Evolutionary conservation across 2,329 filamentous ascomycete species (phyloP).

Genomic region (Chaetomiaceae sp.): DNA sequence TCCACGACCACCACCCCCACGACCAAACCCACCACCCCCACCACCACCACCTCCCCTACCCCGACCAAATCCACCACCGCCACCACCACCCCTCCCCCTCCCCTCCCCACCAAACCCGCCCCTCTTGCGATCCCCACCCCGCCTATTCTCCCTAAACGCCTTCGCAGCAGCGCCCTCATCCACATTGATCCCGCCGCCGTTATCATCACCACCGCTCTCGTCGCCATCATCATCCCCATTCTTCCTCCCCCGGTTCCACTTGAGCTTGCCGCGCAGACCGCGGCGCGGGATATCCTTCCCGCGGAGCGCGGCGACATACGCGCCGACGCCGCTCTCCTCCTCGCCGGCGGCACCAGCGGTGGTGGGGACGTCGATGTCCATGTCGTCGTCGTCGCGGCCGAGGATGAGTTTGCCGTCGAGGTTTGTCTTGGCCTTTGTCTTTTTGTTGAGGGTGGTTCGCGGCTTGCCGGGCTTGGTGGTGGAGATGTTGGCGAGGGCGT

Average conservation of each 20-base stretch:
- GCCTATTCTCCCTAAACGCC: conserved; percentile 42
- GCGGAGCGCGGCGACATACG: conserved; percentile 65
- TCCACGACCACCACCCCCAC: conserved; percentile 7
- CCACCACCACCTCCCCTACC: conserved; percentile 6
- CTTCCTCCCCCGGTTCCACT: conserved; percentile 55
- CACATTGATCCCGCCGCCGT: conserved; percentile 41
- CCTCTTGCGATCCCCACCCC: conserved; percentile 4
- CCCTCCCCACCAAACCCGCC: background rate
- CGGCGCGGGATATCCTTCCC: conserved; percentile 61
- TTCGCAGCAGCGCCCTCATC: conserved; percentile 35
- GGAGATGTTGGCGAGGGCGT: conserved; percentile 87
- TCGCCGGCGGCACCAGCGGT: conserved; percentile 31
- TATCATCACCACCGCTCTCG: conserved; percentile 43
- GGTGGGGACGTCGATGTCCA: conserved; percentile 51
- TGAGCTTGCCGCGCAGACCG: conserved; percentile 62
- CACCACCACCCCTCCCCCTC: conserved; percentile 8
- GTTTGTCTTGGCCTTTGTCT: conserved; percentile 64
- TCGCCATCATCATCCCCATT: conserved; percentile 44
- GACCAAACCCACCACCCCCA: background rate
- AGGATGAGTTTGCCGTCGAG: conserved; percentile 78
- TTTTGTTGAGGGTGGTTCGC: conserved; percentile 54
- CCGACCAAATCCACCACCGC: conserved; percentile 39
- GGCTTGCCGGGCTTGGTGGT: conserved; percentile 74
- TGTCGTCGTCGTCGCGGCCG: conserved; percentile 52
- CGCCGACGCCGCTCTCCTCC: conserved; percentile 54